phyloP scores from a whole-genome alignment of 1,139 yeast species.

The Yamadazyma sp. region DNA sequence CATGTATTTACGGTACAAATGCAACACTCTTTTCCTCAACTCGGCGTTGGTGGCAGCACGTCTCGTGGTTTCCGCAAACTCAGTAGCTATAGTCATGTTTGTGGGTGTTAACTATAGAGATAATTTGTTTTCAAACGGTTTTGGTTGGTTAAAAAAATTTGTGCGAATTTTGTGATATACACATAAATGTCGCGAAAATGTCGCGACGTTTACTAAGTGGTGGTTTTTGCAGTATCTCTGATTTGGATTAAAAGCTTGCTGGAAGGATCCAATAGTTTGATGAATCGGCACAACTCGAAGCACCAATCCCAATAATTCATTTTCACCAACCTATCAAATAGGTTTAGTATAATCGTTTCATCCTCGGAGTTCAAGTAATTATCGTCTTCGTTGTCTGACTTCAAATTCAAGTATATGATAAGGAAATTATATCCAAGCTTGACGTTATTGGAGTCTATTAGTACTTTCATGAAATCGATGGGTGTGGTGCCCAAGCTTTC shows the following conservation, averaged over 20 bases:
- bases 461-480: slow-evolving; percentile 36
- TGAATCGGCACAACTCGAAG: slow-evolving; percentile 46
- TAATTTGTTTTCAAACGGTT: slow-evolving; percentile 12
- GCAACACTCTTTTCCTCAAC: slow-evolving; percentile 62
- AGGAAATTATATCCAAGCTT: slow-evolving; percentile 44
- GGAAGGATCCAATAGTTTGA: slow-evolving; percentile 42
- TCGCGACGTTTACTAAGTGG: background rate
- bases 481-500: slow-evolving; percentile 36
- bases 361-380: slow-evolving; percentile 28
- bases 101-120: slow-evolving; percentile 4
- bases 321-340: slow-evolving; percentile 33
- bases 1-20: slow-evolving; percentile 70
- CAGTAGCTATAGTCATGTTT: slow-evolving; percentile 67
- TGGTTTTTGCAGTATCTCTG: background rate
- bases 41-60: slow-evolving; percentile 63
- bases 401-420: slow-evolving; percentile 42
- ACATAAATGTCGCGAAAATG: background rate
- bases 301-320: slow-evolving; percentile 46
- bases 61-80: slow-evolving; percentile 81
- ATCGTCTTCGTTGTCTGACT: slow-evolving; percentile 28
- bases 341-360: slow-evolving; percentile 31
- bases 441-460: slow-evolving; percentile 34
- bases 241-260: slow-evolving; percentile 24
- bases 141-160: slow-evolving; percentile 16
- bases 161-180: background rate